These are phyloP conservation scores for Tulasnella sp. DNA, from an alignment of 768 basidiomycete genomes.

Conservation along the genomic window DNA sequence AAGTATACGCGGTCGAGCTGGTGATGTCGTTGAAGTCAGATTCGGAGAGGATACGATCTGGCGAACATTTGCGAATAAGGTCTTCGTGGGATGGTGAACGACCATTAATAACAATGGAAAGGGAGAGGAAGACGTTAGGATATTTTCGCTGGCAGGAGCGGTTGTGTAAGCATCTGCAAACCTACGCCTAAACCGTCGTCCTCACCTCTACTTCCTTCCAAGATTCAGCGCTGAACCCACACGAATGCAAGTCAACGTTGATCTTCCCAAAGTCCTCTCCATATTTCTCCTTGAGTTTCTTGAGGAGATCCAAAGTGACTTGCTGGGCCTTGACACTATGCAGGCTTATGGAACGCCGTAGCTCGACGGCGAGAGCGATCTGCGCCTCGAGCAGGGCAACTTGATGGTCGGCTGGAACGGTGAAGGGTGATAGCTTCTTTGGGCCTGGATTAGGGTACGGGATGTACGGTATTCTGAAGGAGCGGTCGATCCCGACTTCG, in stretches of 20 bases:
- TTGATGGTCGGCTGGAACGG: conserved; percentile 75
- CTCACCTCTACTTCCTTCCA: conserved; percentile 66
- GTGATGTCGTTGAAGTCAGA: conserved; percentile 73
- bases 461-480: conserved; percentile 62
- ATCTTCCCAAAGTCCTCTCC: conserved; percentile 53
- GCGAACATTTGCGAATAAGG: conserved; percentile 56
- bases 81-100: conserved; percentile 55
- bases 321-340: conserved; percentile 78
- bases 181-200: neutral
- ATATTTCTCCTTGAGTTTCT: conserved; percentile 49
- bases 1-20: conserved; percentile 51
- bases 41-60: conserved; percentile 71
- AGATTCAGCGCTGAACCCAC: conserved; percentile 69
- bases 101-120: conserved; percentile 78
- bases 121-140: conserved; percentile 73
- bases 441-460: conserved; percentile 35
- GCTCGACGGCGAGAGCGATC: conserved; percentile 72
- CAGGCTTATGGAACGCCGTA: conserved; percentile 69
- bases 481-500: conserved; percentile 85
- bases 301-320: conserved; percentile 59
- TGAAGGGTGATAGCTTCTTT: conserved; percentile 65
- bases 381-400: conserved; percentile 72
- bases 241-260: conserved; percentile 86
- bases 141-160: conserved; percentile 56
- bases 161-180: too few relatives aligned